Conservation (phyloP, 768 basidiomycete species). For the Phlegmacium glaucopus region DNA sequence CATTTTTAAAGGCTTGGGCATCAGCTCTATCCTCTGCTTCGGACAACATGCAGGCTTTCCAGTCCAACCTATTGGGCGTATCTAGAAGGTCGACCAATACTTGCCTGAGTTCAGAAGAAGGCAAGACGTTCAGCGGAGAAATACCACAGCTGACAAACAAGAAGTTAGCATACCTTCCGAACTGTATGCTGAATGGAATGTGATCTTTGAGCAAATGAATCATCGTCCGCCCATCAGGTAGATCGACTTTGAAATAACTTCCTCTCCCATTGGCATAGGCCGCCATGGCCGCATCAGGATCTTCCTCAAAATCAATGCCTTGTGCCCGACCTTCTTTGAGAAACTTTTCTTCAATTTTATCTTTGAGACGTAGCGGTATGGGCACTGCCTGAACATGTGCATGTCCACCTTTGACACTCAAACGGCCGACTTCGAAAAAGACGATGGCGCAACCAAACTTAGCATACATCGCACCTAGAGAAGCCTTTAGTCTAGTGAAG, state of each 20-base stretch:
- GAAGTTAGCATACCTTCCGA: conserved; percentile 70
- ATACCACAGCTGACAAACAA: conserved; percentile 3
- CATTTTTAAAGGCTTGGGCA: conserved; percentile 77
- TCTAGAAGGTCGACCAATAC: conserved; percentile 76
- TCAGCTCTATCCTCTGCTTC: conserved; percentile 88
- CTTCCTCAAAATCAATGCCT: conserved; percentile 74
- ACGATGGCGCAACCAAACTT: conserved; percentile 68
- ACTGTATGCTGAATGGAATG: conserved; percentile 84
- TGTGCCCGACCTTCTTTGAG: conserved; percentile 58
- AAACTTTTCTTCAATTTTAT: conserved; percentile 70
- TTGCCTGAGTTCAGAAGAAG: conserved; percentile 46
- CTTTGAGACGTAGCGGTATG: conserved; percentile 58
- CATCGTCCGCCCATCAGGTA: conserved; percentile 82
- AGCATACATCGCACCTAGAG: conserved; percentile 69
- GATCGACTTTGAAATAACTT: conserved; percentile 88
- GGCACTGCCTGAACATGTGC: conserved; percentile 90
- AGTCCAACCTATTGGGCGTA: conserved; percentile 79
- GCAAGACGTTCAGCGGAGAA: not conserved
- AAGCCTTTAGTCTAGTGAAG: conserved; percentile 65
- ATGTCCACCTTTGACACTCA: conserved; percentile 86
- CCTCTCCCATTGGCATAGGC: conserved; percentile 50
- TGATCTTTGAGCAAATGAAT: conserved; percentile 82
- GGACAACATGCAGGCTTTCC: conserved; percentile 82
- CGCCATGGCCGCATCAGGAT: conserved; percentile 60
- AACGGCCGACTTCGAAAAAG: conserved; percentile 83